Conservation (phyloP, 805 yeast genomes). For the Cyberlindnera sargentensis region DNA sequence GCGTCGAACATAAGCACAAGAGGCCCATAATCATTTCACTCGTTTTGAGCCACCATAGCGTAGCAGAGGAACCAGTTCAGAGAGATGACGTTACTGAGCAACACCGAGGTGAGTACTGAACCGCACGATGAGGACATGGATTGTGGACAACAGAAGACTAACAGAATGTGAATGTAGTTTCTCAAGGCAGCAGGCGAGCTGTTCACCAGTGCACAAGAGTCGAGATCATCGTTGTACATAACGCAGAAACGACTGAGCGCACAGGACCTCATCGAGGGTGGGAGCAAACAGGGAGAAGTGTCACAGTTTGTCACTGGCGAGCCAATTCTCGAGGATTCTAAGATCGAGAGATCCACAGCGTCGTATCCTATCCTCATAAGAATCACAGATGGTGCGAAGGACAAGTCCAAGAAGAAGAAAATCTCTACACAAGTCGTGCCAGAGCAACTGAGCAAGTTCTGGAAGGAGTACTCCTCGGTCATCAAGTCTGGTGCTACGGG, state of each 20-base stretch:
- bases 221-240: conserved; percentile 45
- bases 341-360: conserved; percentile 18
- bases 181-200: conserved; percentile 20
- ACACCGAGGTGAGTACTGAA: conserved; percentile 13
- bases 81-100: conserved; percentile 12
- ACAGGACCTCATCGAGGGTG: conserved; percentile 24
- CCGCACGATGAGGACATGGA: no score
- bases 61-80: no score
- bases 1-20: no score
- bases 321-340: conserved; percentile 24
- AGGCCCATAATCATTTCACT: no score
- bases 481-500: conserved; percentile 71
- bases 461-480: conserved; percentile 66
- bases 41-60: no score
- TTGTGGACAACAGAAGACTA: no score
- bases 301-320: conserved; percentile 15
- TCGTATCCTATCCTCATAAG: conserved; percentile 63
- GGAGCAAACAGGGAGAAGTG: conserved; percentile 12
- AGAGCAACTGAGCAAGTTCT: conserved; percentile 57
- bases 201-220: conserved; percentile 29
- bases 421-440: conserved; percentile 66
- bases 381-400: conserved; percentile 50
- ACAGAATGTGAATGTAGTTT: conserved; percentile 10
- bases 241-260: conserved; percentile 49
- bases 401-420: conserved; percentile 47